These are phyloP conservation scores for Periglandula ipomoeae DNA, from an alignment of 2,329 filamentous ascomycete genomes.

Conservation along the genomic window DNA sequence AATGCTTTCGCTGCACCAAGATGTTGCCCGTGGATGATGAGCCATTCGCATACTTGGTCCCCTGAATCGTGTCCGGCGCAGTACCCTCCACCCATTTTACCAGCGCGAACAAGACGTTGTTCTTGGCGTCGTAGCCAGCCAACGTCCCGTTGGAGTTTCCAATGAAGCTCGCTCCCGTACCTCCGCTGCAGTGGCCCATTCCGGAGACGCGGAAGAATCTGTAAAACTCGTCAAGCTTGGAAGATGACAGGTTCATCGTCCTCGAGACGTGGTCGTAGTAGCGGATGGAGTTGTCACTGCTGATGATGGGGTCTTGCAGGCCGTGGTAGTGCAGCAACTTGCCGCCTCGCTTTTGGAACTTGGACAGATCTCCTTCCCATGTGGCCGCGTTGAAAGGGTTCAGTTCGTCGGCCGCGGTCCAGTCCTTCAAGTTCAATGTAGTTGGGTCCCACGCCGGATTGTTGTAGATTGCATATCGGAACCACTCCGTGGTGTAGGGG, in stretches of 20 bases:
- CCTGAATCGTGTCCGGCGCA: slow-evolving; percentile 30
- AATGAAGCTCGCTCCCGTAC: slow-evolving; percentile 32
- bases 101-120: slow-evolving; percentile 37
- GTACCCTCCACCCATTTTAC: slow-evolving; percentile 38
- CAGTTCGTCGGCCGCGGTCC: slow-evolving; percentile 28
- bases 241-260: slow-evolving; percentile 19
- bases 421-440: slow-evolving; percentile 22
- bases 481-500: slow-evolving; percentile 19
- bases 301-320: slow-evolving; percentile 30
- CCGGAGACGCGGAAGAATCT: slow-evolving; percentile 44
- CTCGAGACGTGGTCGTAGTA: slow-evolving; percentile 17
- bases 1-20: neutral
- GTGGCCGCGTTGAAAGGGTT: slow-evolving; percentile 31
- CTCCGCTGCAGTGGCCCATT: slow-evolving; percentile 41
- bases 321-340: slow-evolving; percentile 40
- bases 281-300: slow-evolving; percentile 18
- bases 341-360: slow-evolving; percentile 28
- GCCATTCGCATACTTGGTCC: slow-evolving; percentile 23
- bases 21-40: neutral
- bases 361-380: slow-evolving; percentile 27
- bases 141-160: slow-evolving; percentile 15
- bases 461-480: slow-evolving; percentile 30
- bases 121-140: slow-evolving; percentile 21
- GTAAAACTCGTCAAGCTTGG: slow-evolving; percentile 32
- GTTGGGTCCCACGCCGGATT: slow-evolving; percentile 27